Conservation (phyloP, 306 rosid genomes). For the Pterocarpus santalinus region DNA sequence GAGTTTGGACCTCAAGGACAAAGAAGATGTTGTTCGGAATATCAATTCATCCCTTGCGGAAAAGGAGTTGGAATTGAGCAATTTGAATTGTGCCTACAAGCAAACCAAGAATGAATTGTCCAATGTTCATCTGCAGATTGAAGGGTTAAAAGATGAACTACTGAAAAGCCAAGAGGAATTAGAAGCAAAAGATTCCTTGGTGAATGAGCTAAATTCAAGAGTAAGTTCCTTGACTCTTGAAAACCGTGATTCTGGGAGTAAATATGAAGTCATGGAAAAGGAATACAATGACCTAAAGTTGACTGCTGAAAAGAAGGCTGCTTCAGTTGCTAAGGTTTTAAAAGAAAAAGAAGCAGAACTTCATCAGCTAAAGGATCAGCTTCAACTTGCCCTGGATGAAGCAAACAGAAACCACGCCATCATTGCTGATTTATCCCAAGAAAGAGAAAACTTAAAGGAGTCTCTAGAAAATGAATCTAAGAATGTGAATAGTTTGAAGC, state of each 20-base stretch:
- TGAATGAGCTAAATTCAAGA: conserved; percentile 64
- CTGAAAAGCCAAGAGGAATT: conserved; percentile 63
- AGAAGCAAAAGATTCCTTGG: conserved; percentile 57
- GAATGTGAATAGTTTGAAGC: conserved; percentile 59
- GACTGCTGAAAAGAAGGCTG: conserved; percentile 65
- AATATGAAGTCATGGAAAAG: conserved; percentile 53
- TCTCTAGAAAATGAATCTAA: conserved; percentile 59
- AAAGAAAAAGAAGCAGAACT: conserved; percentile 72
- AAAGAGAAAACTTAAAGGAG: conserved; percentile 64
- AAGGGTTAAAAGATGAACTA: conserved; percentile 66
- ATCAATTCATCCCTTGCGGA: conserved; percentile 73
- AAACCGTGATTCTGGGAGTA: conserved; percentile 56
- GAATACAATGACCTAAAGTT: conserved; percentile 67
- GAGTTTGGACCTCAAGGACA: conserved; percentile 64
- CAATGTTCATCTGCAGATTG: conserved; percentile 61
- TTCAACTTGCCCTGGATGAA: conserved; percentile 58
- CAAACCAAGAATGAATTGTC: conserved; percentile 64
- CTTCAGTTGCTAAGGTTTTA: conserved; percentile 64
- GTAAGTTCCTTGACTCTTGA: conserved; percentile 60
- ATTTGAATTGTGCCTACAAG: conserved; percentile 58
- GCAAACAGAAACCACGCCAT: conserved; percentile 51
- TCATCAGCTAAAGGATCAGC: conserved; percentile 62
- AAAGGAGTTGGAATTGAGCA: conserved; percentile 72
- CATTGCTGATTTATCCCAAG: conserved; percentile 64
- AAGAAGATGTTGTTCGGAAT: conserved; percentile 59